phyloP scores from a whole-genome alignment of 441 rosid genomes.

The Bruguiera hainesii region DNA sequence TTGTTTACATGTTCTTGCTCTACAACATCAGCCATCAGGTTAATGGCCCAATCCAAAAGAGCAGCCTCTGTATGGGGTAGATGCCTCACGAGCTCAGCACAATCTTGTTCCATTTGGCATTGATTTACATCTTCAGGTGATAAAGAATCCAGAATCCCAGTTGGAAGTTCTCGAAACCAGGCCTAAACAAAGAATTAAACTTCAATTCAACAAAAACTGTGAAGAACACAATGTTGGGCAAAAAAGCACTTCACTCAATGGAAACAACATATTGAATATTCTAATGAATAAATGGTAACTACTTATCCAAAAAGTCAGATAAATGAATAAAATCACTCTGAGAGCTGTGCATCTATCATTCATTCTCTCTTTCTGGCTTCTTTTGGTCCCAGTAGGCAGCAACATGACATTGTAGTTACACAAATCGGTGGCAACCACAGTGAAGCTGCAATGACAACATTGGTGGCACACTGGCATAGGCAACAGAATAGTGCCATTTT shows the following conservation, averaged over 20 bases:
- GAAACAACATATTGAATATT: too few species aligned
- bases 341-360: neutral
- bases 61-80: constrained; percentile 75
- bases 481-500: too few species aligned
- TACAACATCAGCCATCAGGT: constrained; percentile 89
- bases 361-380: too few species aligned
- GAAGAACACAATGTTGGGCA: too few species aligned
- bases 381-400: too few species aligned
- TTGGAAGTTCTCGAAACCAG: constrained; percentile 93
- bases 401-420: too few species aligned
- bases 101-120: constrained; percentile 74
- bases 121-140: constrained; percentile 78
- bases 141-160: constrained; percentile 73
- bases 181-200: constrained; percentile 42
- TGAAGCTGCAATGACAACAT: too few species aligned
- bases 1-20: constrained; percentile 69
- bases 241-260: too few species aligned
- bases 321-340: neutral
- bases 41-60: constrained; percentile 83
- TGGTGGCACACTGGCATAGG: too few species aligned
- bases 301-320: neutral
- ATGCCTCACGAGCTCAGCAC: constrained; percentile 57
- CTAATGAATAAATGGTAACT: too few species aligned
- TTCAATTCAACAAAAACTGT: too few species aligned
- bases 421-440: too few species aligned